Conservation (phyloP, 2,329 filamentous ascomycete genomes). For the Bipolaris gigantea region DNA sequence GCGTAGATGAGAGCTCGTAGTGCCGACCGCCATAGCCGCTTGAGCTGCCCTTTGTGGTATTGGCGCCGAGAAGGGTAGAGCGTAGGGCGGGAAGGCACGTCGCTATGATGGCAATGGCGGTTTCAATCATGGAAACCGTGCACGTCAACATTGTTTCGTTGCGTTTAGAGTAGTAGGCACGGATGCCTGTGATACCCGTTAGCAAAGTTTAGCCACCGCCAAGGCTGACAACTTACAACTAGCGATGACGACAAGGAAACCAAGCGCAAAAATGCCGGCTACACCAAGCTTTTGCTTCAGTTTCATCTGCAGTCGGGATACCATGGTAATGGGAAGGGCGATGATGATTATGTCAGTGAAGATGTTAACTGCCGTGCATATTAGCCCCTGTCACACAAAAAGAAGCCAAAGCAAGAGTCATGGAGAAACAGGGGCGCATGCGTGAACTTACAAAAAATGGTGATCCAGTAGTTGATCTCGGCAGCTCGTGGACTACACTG, state of each 20-base stretch:
- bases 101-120: conserved; percentile 46
- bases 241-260: conserved; percentile 27
- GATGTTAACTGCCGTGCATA: conserved; percentile 22
- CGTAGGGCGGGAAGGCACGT: conserved; percentile 42
- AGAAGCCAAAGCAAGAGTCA: not conserved
- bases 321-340: conserved; percentile 26
- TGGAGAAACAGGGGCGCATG: not conserved
- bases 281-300: conserved; percentile 28
- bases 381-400: not conserved
- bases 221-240: conserved; percentile 19
- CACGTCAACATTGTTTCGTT: conserved; percentile 29
- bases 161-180: conserved; percentile 24
- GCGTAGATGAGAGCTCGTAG: conserved; percentile 26
- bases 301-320: conserved; percentile 27
- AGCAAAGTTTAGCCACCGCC: not conserved
- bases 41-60: conserved; percentile 19
- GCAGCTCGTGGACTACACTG: conserved; percentile 23
- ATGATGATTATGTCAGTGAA: conserved; percentile 27
- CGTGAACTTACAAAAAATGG: conserved; percentile 20
- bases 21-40: conserved; percentile 26
- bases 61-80: conserved; percentile 23
- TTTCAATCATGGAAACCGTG: conserved; percentile 31
- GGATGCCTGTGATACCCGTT: conserved; percentile 17
- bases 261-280: conserved; percentile 26
- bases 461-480: conserved; percentile 28